A percentile compares a stretch with the other conserved stretches of the same genome.
Evolutionary conservation across 805 yeast genomes (phyloP).

Genomic region (Spathaspora gorwiae): DNA sequence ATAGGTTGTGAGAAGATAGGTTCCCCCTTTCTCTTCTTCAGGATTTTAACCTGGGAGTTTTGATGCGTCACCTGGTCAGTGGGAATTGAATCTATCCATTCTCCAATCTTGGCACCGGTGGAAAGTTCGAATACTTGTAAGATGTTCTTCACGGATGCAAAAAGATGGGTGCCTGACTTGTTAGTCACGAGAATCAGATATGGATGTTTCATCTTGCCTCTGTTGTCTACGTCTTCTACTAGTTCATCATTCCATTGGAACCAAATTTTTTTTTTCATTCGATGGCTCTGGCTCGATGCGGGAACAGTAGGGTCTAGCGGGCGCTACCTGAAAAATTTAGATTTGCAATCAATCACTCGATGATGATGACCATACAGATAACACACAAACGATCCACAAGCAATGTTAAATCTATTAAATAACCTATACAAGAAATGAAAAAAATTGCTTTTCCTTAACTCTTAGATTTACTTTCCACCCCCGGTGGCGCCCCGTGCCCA

Average conservation of each 20-base stretch:
- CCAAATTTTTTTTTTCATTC: background rate
- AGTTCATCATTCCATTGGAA: background rate
- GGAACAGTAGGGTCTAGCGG: too few species aligned
- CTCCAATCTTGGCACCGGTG: conserved; percentile 43
- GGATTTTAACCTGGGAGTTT: conserved; percentile 29
- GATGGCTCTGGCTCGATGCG: too few species aligned
- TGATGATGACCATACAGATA: too few species aligned
- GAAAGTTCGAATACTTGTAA: conserved; percentile 47
- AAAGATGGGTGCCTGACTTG: conserved; percentile 43
- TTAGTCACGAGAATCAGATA: conserved; percentile 54
- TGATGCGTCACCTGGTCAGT: conserved; percentile 1
- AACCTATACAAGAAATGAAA: too few species aligned
- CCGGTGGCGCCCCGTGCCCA: conserved; percentile 7
- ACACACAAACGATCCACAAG: too few species aligned
- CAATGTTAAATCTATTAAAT: too few species aligned
- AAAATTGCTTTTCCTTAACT: too few species aligned
- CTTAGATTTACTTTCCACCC: too few species aligned
- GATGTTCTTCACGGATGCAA: conserved; percentile 54
- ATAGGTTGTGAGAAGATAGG: conserved; percentile 37
- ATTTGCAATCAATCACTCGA: too few species aligned
- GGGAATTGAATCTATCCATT: conserved; percentile 59
- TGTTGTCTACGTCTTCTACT: too few species aligned
- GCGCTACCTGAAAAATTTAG: too few species aligned
- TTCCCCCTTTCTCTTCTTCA: conserved; percentile 35
- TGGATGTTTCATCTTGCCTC: conserved; percentile 59